phyloP scores from a whole-genome alignment of 106 monocot species.

The Allium sativum region DNA sequence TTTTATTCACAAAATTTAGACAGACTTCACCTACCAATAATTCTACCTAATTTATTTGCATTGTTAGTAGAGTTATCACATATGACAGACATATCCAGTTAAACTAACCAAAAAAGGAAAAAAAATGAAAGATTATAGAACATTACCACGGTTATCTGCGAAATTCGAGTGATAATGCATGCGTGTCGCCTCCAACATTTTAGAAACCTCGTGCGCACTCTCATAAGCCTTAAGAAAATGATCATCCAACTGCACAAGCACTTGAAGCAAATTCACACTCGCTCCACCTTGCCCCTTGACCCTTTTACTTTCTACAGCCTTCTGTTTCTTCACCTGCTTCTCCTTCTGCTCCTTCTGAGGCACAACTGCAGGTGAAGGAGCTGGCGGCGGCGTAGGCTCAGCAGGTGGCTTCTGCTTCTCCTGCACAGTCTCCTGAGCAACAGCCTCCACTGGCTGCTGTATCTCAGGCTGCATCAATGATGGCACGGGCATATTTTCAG shows the following conservation, averaged over 20 bases:
- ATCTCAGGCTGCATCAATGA: slow-evolving; percentile 28
- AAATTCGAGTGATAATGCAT: slow-evolving; percentile 94
- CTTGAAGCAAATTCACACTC: slow-evolving; percentile 28
- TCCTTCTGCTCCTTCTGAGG: slow-evolving; percentile 31
- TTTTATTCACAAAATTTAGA: too few relatives aligned
- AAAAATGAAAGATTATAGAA: too few relatives aligned
- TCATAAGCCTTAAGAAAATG: slow-evolving; percentile 69
- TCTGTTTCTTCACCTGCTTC: slow-evolving; percentile 8
- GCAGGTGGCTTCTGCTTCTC: slow-evolving; percentile 5
- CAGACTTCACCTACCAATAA: too few relatives aligned
- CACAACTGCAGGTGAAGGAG: slow-evolving; percentile 13
- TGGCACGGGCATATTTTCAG: slow-evolving; percentile 27
- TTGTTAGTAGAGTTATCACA: too few relatives aligned
- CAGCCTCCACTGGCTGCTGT: slow-evolving; percentile 3
- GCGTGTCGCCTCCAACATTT: slow-evolving; percentile 73
- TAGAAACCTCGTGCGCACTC: slow-evolving; percentile 59
- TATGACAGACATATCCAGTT: too few relatives aligned
- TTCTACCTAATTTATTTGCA: too few relatives aligned
- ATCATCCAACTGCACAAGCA: slow-evolving; percentile 56
- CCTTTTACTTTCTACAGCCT: slow-evolving; percentile 19
- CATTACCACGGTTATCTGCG: slow-evolving; percentile 62
- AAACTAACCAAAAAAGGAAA: too few relatives aligned
- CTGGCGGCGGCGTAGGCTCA: neutral
- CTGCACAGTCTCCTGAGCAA: slow-evolving; percentile 4
- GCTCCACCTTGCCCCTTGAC: slow-evolving; percentile 14